Evolutionary conservation across 345 rosid genomes (phyloP).

Genomic region (Citrus glauca): DNA sequence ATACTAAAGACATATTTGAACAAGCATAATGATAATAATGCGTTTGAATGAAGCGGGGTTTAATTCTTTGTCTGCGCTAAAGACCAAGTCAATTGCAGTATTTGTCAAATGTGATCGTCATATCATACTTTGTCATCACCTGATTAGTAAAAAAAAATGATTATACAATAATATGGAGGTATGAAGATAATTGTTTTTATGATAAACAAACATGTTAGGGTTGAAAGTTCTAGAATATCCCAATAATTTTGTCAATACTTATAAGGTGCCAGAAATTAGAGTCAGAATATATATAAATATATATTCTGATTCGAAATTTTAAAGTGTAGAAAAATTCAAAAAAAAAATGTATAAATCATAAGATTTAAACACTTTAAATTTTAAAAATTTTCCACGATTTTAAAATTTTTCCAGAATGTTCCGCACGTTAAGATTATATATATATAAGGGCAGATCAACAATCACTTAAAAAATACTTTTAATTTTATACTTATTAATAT

Average conservation of each 20-base stretch:
- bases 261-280: too few species aligned
- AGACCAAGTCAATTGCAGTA: not conserved
- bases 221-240: not conserved
- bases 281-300: too few species aligned
- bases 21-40: not conserved
- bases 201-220: not conserved
- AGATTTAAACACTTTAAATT: too few species aligned
- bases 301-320: too few species aligned
- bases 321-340: fast-evolving
- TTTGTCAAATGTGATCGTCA: not conserved
- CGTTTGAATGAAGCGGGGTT: not conserved
- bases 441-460: too few species aligned
- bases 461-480: too few species aligned
- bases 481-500: too few species aligned
- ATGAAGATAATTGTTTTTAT: not conserved
- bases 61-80: not conserved
- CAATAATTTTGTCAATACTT: not conserved
- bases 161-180: not conserved
- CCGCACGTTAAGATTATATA: too few species aligned
- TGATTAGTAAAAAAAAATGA: not conserved
- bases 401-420: fast-evolving
- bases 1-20: not conserved
- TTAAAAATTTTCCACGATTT: too few species aligned
- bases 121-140: not conserved
- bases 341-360: fast-evolving